These are phyloP conservation scores for Neurospora sp. DNA, from an alignment of 2,329 filamentous ascomycete species.

Conservation along the genomic window DNA sequence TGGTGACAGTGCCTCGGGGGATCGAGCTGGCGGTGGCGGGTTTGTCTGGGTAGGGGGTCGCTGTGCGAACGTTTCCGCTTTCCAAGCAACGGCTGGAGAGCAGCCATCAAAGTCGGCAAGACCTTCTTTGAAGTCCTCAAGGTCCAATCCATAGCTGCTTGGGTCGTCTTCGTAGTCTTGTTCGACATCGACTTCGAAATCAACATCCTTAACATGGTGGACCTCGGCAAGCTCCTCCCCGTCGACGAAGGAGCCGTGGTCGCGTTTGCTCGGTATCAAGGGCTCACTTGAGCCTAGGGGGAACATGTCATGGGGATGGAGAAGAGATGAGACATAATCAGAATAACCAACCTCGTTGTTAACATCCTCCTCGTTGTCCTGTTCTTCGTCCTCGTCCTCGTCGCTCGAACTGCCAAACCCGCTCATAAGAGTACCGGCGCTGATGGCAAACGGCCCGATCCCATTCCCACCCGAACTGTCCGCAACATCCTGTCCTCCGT, in stretches of 20 bases:
- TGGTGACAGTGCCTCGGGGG: not conserved
- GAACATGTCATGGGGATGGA: not conserved
- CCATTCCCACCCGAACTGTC: constrained; percentile 55
- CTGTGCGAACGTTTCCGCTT: not conserved
- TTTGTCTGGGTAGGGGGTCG: not conserved
- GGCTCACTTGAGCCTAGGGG: constrained; percentile 6
- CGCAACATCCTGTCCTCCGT: constrained; percentile 60
- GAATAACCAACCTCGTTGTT: constrained; percentile 52
- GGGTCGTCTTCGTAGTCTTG: constrained; percentile 1
- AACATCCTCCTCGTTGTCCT: constrained; percentile 70
- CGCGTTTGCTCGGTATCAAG: not conserved
- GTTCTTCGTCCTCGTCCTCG: constrained; percentile 91
- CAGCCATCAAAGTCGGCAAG: not conserved
- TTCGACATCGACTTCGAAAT: constrained; percentile 4
- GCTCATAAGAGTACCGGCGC: constrained; percentile 67
- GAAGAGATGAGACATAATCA: constrained; percentile 1
- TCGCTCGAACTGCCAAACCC: constrained; percentile 93
- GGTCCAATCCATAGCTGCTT: not conserved
- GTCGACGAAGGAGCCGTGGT: not conserved
- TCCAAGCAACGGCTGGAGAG: not conserved
- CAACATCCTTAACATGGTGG: constrained; percentile 3
- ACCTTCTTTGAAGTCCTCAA: not conserved
- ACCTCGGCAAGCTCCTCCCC: constrained; percentile 3
- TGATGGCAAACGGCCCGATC: constrained; percentile 63
- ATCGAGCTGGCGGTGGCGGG: not conserved